These are phyloP conservation scores for Agapanthus africanus DNA, from an alignment of 106 monocot genomes.

Conservation along the genomic window DNA sequence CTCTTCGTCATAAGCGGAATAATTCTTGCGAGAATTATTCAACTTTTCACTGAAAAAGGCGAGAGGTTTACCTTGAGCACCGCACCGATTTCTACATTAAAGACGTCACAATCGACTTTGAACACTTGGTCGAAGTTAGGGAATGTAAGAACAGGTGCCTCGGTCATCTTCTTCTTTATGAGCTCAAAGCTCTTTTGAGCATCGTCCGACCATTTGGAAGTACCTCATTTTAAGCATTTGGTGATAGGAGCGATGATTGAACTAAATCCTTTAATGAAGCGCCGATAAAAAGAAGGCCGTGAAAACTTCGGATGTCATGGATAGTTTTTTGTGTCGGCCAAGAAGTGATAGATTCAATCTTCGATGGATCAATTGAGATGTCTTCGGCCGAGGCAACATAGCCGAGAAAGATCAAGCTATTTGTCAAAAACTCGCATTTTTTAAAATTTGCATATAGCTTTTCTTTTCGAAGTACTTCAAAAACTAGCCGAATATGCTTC, in stretches of 20 bases:
- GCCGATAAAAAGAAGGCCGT: conserved; percentile 3
- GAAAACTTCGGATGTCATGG: conserved; percentile 4
- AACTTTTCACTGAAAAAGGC: conserved; percentile 3
- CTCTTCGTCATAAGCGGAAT: conserved; percentile 12
- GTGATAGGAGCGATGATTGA: background rate
- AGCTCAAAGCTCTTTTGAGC: background rate
- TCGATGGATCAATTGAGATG: background rate
- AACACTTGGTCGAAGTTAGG: conserved; percentile 3
- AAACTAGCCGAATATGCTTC: background rate
- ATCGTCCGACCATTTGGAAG: background rate
- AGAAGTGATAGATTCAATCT: background rate
- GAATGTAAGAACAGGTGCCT: background rate
- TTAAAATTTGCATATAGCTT: background rate
- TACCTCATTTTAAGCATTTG: conserved; percentile 1
- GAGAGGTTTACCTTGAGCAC: conserved; percentile 1
- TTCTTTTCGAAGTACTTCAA: background rate
- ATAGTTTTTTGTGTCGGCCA: background rate
- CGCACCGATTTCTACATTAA: background rate
- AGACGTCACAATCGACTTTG: conserved; percentile 3
- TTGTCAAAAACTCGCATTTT: background rate
- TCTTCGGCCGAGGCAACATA: background rate
- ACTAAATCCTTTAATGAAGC: conserved; percentile 7
- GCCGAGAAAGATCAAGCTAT: background rate
- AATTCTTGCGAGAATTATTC: background rate
- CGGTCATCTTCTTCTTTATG: background rate